Base-by-base conservation (phyloP, 352 stramenopile species). In the Pythium angustatum region DNA sequence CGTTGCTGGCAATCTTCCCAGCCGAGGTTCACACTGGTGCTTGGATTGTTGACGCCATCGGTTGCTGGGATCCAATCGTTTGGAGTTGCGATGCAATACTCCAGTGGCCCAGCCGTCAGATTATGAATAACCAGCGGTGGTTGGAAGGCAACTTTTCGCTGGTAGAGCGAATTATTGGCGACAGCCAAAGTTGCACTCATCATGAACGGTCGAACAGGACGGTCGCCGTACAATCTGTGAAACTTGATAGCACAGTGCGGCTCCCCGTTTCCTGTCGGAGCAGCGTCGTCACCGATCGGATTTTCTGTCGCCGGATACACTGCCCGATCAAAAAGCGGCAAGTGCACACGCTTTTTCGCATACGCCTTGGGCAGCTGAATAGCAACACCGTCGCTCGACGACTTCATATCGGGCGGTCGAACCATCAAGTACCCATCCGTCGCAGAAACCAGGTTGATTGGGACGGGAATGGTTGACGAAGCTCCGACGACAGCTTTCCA, bases 81-180 rank as follows among this genome's bases (percentile, higher is more conserved):
- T 27, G 83, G 82, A 24, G 85, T 93, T 31, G 78, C 76, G 5
- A 94, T 64, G 40, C 81, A 89, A 33, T 83, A 94, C 51, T 94
- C 86, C 30, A 94, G 45, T 24, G 81, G 68, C 21, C 73, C 83
- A 40, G 86, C 84, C 0, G 81, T 91, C 14, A 94, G 47, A 64
- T 94, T 94, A 41, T 91, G 84, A 21, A 94, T 72, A n/a, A 91
- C 78, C 30, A 94, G 68, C 12, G 84, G 83, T n/a, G 86, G 76
- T 34, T 90, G 71, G 50, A 94, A 94, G 3, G 82, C 85, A 14
- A 94, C 66, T 34, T 79, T 90, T 19, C 85, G 86, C 50, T 91
- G 78, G 47, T 91, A 92, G 27, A 91, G 38, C 21, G 77, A 82
- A 55, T 67, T 75, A 48, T 71, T 88, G 11, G 76, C 71, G 48